Evolutionary conservation across 2,329 filamentous ascomycete species (phyloP).

Genomic region (Paecilomyces niveus): DNA sequence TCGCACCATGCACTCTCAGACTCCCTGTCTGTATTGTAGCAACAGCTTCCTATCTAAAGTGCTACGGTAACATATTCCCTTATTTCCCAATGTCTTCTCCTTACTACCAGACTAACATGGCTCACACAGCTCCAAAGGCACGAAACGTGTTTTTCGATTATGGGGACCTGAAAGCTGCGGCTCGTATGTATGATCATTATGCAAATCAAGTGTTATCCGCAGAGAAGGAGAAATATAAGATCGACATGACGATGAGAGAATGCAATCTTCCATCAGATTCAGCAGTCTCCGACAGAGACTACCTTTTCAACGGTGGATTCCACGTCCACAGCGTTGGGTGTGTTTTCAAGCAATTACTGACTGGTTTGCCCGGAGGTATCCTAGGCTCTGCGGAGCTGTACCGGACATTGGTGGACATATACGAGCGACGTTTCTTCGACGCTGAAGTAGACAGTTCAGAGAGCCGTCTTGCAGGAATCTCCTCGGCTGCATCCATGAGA

Average conservation of each 20-base stretch:
- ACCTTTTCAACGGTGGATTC: conserved; percentile 8
- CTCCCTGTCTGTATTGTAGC: conserved; percentile 39
- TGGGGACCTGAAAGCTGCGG: conserved; percentile 27
- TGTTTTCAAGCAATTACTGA: conserved; percentile 28
- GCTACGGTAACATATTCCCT: conserved; percentile 22
- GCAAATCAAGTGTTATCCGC: conserved; percentile 31
- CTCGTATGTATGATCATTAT: conserved; percentile 33
- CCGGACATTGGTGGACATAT: conserved; percentile 22
- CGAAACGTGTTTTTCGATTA: conserved; percentile 27
- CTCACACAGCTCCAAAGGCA: conserved; percentile 17
- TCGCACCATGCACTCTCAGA: conserved; percentile 30
- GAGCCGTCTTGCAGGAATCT: conserved; percentile 15
- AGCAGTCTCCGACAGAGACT: conserved; percentile 6
- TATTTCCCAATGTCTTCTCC: neutral
- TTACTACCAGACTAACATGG: neutral
- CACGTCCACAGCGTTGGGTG: conserved; percentile 27
- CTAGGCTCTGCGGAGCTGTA: conserved; percentile 30
- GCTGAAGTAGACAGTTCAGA: conserved; percentile 8
- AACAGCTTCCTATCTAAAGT: conserved; percentile 28
- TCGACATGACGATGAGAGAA: conserved; percentile 27
- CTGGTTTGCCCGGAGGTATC: conserved; percentile 31
- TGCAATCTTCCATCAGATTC: conserved; percentile 22
- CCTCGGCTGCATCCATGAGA: conserved; percentile 13
- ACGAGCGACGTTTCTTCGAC: conserved; percentile 12
- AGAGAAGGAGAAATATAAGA: conserved; percentile 25